These are phyloP conservation scores for Schizothecium vesticola DNA, from an alignment of 495 filamentous ascomycete species.

Conservation along the genomic window DNA sequence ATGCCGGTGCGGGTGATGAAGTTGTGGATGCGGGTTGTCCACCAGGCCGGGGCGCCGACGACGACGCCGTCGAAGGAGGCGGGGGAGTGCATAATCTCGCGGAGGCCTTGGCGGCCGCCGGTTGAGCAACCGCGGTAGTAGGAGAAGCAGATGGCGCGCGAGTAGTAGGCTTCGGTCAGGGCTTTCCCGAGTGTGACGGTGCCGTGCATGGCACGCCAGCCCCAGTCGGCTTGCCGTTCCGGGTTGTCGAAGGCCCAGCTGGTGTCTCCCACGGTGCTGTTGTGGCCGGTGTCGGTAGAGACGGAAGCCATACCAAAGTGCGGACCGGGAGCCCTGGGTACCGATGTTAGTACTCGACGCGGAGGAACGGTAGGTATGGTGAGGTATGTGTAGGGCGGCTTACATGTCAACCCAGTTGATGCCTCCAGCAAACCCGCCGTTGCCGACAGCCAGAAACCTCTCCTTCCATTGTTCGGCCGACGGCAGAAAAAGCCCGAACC, in stretches of 20 bases:
- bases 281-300: not conserved
- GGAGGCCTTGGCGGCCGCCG: slow-evolving; percentile 52
- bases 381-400: not conserved
- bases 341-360: not conserved
- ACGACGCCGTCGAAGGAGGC: slow-evolving; percentile 57
- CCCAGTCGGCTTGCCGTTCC: slow-evolving; percentile 34
- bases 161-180: slow-evolving; percentile 19
- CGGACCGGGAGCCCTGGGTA: not conserved
- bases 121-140: slow-evolving; percentile 55
- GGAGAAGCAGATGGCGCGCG: not conserved
- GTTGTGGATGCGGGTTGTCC: not conserved
- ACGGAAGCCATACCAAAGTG: not conserved
- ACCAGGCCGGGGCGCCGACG: not conserved
- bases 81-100: slow-evolving; percentile 46
- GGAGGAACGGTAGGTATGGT: not conserved
- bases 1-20: not conserved
- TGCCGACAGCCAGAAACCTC: not conserved
- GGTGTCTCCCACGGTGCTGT: not conserved
- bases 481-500: not conserved
- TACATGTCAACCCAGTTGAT: not conserved
- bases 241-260: slow-evolving; percentile 35
- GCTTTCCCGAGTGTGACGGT: slow-evolving; percentile 38
- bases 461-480: not conserved
- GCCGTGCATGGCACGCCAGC: slow-evolving; percentile 46
- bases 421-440: not conserved